Evolutionary conservation across 2,329 filamentous ascomycete genomes (phyloP), one percentile per base, ranked within the genome.

Genomic region (Albophoma yamanashiensis): DNA sequence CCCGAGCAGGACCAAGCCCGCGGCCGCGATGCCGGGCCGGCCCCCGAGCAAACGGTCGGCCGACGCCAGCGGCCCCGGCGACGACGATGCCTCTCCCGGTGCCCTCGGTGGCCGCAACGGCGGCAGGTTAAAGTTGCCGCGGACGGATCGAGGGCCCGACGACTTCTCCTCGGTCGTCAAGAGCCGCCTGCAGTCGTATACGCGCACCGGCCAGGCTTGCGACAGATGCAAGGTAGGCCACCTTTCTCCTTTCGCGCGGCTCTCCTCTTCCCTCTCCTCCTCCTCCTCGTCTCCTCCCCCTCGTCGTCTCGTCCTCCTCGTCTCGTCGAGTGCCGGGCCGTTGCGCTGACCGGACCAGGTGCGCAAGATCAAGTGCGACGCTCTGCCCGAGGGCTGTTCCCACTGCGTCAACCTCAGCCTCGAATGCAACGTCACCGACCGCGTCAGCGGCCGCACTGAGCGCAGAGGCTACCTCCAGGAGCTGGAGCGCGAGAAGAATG

Each of bases 321-420:
- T 38, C 8, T 34, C 22, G 47, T 25, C 58, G 20, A 43, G 25
- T 25, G 22, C 34, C 59, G 1, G 14, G n/a, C 15, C 17, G 4
- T 17, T 6, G 39, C 3, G 57, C 47, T 53, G 14, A 52, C 47
- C n/a, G 15, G 22, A 12, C 45, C 31, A 91, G 88, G 80, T 91
- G 61, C 85, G 91, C 66, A 96, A 96, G 75, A 95, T 95, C 67
- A 85, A 89, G 70, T 95, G 91, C 79, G 91, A 95, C 76, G 88
- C 86, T 59, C 79, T 89, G 47, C 85, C 88, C 39, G 87, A 89
- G 65, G 91, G 90, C 63, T 96, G 91, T 75, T 90, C 89, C 63
- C 88, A 90, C 67, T 96, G 91, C 76, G 77, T 84, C 66, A 86
- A 88, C 73, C 89, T 89, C 70, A 86, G 85, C 64, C 84, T 89